Conservation (phyloP, 495 filamentous ascomycete genomes). For the Aspergillus campestris region DNA sequence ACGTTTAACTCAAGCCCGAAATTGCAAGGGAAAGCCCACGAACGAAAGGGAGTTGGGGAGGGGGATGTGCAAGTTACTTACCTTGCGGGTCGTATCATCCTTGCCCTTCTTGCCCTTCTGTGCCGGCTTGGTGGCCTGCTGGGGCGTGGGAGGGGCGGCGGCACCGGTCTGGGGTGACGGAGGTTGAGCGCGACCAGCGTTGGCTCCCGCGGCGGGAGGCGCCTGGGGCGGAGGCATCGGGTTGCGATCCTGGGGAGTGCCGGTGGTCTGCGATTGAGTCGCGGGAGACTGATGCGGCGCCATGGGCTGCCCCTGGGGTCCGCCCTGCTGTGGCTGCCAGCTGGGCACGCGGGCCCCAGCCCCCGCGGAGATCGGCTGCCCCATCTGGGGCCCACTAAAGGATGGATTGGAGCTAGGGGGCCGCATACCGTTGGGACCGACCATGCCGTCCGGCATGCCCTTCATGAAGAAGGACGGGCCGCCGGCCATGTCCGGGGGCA, state of each 20-base stretch:
- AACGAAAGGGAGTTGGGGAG: constrained; percentile 14
- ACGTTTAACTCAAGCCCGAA: constrained; percentile 6
- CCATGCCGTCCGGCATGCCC: constrained; percentile 43
- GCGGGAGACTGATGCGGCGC: constrained; percentile 46
- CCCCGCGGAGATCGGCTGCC: constrained; percentile 45
- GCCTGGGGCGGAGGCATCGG: constrained; percentile 88
- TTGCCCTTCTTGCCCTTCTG: constrained; percentile 75
- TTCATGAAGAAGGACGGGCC: constrained; percentile 49
- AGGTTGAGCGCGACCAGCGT: constrained; percentile 56
- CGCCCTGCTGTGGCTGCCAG: constrained; percentile 50
- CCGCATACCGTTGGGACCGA: constrained; percentile 68
- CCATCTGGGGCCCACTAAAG: constrained; percentile 59
- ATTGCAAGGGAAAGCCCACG: constrained; percentile 1
- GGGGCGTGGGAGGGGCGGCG: constrained; percentile 81
- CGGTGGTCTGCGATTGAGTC: constrained; percentile 52
- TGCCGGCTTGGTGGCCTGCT: constrained; percentile 64
- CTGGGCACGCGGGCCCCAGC: constrained; percentile 41
- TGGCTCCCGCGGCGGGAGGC: constrained; percentile 52
- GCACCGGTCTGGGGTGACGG: constrained; percentile 68
- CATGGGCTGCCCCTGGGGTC: constrained; percentile 54
- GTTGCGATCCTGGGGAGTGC: constrained; percentile 65
- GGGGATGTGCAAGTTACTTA: constrained; percentile 37
- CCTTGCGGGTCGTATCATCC: constrained; percentile 62
- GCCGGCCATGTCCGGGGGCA: constrained; percentile 57
- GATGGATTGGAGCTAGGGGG: constrained; percentile 80